Evolutionary conservation across 768 basidiomycete species (phyloP).

Genomic region (Amanita jacksonii): DNA sequence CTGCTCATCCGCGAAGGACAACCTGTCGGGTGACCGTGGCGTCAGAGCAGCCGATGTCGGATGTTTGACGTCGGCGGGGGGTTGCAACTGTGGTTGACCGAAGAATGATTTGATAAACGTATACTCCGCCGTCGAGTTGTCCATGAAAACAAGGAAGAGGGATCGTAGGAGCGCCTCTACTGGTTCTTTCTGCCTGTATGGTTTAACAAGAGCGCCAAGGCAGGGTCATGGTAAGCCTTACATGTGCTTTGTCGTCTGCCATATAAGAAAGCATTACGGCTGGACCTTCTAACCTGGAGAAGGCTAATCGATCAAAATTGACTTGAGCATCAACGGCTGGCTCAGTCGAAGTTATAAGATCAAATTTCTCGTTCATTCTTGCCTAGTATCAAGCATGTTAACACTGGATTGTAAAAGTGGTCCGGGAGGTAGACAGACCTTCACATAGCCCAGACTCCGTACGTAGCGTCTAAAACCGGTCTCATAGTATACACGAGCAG

Average conservation of each 20-base stretch:
- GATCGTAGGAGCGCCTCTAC: conserved; percentile 82
- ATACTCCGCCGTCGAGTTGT: conserved; percentile 92
- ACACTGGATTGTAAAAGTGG: neutral
- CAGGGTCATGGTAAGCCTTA: conserved; percentile 29
- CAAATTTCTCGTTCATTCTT: conserved; percentile 60
- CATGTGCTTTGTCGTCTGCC: conserved; percentile 83
- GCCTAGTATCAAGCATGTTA: conserved; percentile 29
- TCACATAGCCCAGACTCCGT: conserved; percentile 70
- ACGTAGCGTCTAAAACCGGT: conserved; percentile 90
- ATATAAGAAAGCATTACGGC: conserved; percentile 75
- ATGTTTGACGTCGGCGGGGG: conserved; percentile 25
- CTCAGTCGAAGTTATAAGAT: conserved; percentile 43
- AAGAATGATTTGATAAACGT: conserved; percentile 84
- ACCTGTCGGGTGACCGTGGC: conserved; percentile 35
- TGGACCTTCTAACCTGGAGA: conserved; percentile 73
- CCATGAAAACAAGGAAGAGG: conserved; percentile 81
- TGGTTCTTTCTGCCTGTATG: conserved; percentile 51
- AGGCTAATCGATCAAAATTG: conserved; percentile 48
- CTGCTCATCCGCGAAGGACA: conserved; percentile 28
- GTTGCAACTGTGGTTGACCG: conserved; percentile 27
- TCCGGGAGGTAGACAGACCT: conserved; percentile 33
- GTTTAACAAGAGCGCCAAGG: conserved; percentile 5
- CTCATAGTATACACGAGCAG: conserved; percentile 88
- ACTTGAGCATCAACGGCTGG: conserved; percentile 32
- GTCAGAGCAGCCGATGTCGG: conserved; percentile 27